phyloP scores from a whole-genome alignment of 164 flowering plant genomes.

The Amborella trichopoda region DNA sequence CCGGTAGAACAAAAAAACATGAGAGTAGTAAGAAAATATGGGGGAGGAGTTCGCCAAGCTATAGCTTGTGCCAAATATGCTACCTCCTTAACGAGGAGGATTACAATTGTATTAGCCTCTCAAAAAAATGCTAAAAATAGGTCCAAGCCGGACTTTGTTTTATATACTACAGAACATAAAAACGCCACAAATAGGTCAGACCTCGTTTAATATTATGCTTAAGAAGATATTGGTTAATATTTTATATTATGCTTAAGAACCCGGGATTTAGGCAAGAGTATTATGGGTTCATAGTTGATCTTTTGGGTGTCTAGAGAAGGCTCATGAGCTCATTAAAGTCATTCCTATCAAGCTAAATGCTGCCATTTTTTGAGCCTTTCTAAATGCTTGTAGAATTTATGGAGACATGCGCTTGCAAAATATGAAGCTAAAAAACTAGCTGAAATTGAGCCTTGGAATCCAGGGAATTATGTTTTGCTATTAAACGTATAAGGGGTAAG shows the following conservation, averaged over 20 bases:
- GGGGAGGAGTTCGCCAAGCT: too few relatives aligned
- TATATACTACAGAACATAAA: too few relatives aligned
- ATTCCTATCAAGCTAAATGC: slow-evolving; percentile 18
- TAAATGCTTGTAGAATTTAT: slow-evolving; percentile 24
- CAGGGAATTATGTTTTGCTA: slow-evolving; percentile 47
- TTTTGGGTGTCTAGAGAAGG: slow-evolving; percentile 19
- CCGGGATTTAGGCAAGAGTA: slow-evolving; percentile 15
- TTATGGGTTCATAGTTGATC: slow-evolving; percentile 23
- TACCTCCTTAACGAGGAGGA: too few relatives aligned
- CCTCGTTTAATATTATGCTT: too few relatives aligned
- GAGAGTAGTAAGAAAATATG: too few relatives aligned
- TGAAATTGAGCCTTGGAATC: slow-evolving; percentile 15
- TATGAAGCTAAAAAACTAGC: slow-evolving; percentile 20
- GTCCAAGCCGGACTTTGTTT: too few relatives aligned
- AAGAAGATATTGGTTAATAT: slow-evolving; percentile 9
- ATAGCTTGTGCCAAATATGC: too few relatives aligned
- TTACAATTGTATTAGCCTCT: too few relatives aligned
- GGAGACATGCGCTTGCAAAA: slow-evolving; percentile 19
- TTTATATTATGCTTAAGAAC: slow-evolving; percentile 14
- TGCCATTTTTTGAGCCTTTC: slow-evolving; percentile 19
- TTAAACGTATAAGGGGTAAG: slow-evolving; percentile 48
- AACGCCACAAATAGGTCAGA: too few relatives aligned
- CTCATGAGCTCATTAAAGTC: slow-evolving; percentile 12
- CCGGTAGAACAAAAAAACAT: too few relatives aligned
- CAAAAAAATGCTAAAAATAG: too few relatives aligned